A percentile compares a stretch with the other conserved stretches of the same genome.
Evolutionary conservation across 169 alveolate genomes (phyloP).

Genomic region (Eimeria maxima): DNA sequence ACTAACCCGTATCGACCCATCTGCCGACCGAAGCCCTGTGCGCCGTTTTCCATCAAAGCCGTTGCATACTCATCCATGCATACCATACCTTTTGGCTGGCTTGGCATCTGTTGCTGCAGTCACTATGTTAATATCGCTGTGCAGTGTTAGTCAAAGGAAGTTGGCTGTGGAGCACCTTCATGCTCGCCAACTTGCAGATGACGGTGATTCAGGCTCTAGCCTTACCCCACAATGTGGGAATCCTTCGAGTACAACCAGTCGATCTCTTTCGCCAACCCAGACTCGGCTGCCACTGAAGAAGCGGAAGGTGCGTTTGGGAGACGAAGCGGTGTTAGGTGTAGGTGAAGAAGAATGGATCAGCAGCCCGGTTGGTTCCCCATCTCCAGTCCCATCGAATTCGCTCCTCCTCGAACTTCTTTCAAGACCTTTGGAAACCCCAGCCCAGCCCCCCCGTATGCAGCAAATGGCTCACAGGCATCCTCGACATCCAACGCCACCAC

Average conservation of each 20-base stretch:
- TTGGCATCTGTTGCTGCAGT: background rate
- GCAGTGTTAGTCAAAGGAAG: constrained; percentile 3
- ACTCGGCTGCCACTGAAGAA: background rate
- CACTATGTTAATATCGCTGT: background rate
- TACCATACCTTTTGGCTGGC: background rate
- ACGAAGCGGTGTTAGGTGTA: background rate
- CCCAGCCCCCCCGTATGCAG: background rate
- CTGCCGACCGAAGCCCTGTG: background rate
- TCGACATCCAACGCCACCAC: background rate
- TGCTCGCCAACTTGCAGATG: background rate
- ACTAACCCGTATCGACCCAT: background rate
- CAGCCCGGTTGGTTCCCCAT: background rate
- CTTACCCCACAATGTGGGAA: background rate
- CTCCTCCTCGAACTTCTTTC: background rate
- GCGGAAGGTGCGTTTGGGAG: background rate
- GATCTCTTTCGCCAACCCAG: background rate
- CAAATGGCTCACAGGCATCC: background rate
- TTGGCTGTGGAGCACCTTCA: background rate
- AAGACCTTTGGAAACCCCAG: background rate
- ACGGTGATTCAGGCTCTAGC: background rate
- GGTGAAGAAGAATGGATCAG: background rate
- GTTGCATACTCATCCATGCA: background rate
- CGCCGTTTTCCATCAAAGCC: background rate
- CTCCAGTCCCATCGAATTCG: background rate
- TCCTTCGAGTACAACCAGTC: background rate